phyloP scores from a whole-genome alignment of 345 rosid species.

The Firmiana major region DNA sequence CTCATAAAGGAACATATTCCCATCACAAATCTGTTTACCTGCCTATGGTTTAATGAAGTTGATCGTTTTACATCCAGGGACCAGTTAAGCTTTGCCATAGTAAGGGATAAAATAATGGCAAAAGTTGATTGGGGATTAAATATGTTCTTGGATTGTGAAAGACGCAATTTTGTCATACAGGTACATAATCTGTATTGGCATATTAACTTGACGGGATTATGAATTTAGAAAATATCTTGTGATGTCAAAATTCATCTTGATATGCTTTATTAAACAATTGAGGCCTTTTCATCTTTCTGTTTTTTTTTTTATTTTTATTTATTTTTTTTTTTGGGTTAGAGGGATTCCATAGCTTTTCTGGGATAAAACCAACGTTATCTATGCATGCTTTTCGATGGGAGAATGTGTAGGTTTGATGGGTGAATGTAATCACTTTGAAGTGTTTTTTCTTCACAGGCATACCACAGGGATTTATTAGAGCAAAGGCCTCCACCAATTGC shows the following conservation, averaged over 20 bases:
- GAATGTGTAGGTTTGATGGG: neutral
- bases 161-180: constrained; percentile 91
- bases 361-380: neutral
- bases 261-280: neutral
- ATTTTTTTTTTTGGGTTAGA: too few species aligned
- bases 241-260: neutral
- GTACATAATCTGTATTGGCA: constrained; percentile 29
- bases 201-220: neutral
- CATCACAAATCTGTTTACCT: constrained; percentile 68
- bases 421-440: neutral
- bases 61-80: constrained; percentile 89
- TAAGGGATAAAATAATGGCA: constrained; percentile 76
- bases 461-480: constrained; percentile 77
- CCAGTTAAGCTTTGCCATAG: constrained; percentile 79
- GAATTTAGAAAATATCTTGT: neutral
- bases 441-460: constrained; percentile 38
- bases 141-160: constrained; percentile 91
- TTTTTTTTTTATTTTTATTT: too few species aligned
- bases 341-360: neutral
- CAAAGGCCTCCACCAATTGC: constrained; percentile 55
- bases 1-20: constrained; percentile 80
- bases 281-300: neutral
- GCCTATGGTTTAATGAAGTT: constrained; percentile 97
- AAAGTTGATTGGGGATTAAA: constrained; percentile 63
- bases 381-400: neutral